Base-by-base conservation (phyloP, 345 rosid species). In the Salix suchowensis region DNA sequence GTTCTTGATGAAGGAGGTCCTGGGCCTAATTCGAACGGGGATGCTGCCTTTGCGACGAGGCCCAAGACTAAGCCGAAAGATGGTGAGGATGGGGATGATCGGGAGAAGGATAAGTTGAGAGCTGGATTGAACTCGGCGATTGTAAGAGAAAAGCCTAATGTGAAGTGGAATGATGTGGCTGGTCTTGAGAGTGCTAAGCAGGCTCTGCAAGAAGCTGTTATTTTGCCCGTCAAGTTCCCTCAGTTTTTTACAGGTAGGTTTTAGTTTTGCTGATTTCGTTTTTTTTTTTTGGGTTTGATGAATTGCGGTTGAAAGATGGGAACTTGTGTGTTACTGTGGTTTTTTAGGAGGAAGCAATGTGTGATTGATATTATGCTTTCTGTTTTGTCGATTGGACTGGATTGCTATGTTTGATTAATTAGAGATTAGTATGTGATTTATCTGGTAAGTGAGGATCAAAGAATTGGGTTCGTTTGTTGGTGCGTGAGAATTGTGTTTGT, bases 171-270 rank as follows among this genome's bases (percentile, higher is more conserved):
- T 48, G 97, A 94, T 81, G 97, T 94, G 80, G 98, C 98, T 26
- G 98, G 97, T 24, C 90, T 94, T 40, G 98, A 94, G 81, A 92
- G 96, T 71, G 98, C 98, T 26, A 94, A 94, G 78, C 97, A 91
- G 76, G 87, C 97, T 3, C 74, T 94, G 68, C 97, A 94, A 84
- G 98, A 94, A 88, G 98, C 98, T 58, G 98, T 94, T 30, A 92
- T 94, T 75, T 88, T 92, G 81, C 98, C 98, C 4, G 98, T 94
- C 18, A 94, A 91, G 82, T 94, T 89, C 64, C 98, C 98, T n/a
- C 98, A 94, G 78, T 94, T 94, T 77, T 94, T 94, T 68, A 94
- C 98, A 4, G 98, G 98, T 94, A 16, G 24, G 15, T 26, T 65
- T 60, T 9, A 44, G 72, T 42, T 42, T 64, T 54, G 9, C 18